These are phyloP conservation scores for Pharus latifolius DNA, from an alignment of 176 grass and related monocot genomes.

Conservation along the genomic window DNA sequence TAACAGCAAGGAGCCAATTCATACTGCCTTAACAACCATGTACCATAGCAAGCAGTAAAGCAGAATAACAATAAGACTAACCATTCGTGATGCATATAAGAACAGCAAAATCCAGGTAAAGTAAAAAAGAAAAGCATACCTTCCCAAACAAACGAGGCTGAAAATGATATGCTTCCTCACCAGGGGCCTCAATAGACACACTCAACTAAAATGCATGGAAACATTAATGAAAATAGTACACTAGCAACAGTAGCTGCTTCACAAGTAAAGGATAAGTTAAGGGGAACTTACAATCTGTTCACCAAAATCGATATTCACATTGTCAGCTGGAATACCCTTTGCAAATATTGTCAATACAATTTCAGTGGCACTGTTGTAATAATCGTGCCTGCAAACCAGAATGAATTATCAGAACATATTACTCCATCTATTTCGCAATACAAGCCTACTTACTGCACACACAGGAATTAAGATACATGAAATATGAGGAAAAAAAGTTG, in stretches of 20 bases:
- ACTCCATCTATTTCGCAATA: too few relatives aligned
- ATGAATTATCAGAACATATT: neutral
- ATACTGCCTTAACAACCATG: neutral
- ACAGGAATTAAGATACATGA: too few relatives aligned
- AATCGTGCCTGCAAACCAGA: conserved; percentile 58
- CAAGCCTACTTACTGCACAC: too few relatives aligned
- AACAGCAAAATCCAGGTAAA: neutral
- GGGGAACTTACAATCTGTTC: conserved; percentile 73
- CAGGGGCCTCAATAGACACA: conserved; percentile 50
- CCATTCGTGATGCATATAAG: neutral
- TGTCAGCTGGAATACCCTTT: conserved; percentile 60
- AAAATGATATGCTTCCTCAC: conserved; percentile 66
- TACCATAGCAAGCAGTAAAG: neutral
- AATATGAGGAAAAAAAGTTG: too few relatives aligned
- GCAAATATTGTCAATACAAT: conserved; percentile 72
- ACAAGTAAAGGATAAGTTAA: neutral
- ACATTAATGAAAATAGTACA: conserved; percentile 1
- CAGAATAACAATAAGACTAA: neutral
- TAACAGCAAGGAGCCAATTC: neutral
- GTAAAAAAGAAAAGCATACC: conserved; percentile 15
- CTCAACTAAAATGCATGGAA: conserved; percentile 45
- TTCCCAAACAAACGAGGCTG: conserved; percentile 66
- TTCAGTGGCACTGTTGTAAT: conserved; percentile 58
- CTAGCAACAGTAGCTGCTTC: neutral
- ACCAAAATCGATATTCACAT: conserved; percentile 61